Percentiles rank a stretch among this genome's conserved stretches.
Conservation (phyloP, 768 basidiomycete genomes). For the Multifurca ochricompacta region DNA sequence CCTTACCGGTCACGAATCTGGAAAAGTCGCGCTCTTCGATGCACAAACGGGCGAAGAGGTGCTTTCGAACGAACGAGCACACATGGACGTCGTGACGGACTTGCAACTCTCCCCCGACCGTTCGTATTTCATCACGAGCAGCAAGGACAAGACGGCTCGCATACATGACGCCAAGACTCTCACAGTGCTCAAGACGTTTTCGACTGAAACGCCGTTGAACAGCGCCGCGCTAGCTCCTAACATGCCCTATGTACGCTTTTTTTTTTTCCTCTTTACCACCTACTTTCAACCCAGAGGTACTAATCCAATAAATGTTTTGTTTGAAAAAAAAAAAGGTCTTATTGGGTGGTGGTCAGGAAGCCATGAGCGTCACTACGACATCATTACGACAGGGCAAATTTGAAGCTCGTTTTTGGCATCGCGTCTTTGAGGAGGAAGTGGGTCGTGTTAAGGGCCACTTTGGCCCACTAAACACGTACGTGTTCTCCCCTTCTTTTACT, state of each 20-base stretch:
- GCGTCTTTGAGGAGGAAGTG: constrained; percentile 92
- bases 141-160: constrained; percentile 95
- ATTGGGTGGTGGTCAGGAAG: constrained; percentile 95
- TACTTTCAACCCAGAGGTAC: too few species aligned
- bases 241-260: constrained; percentile 65
- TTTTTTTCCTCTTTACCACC: neutral
- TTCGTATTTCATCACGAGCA: constrained; percentile 92
- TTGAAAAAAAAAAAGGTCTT: constrained; percentile 48
- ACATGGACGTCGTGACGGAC: constrained; percentile 83
- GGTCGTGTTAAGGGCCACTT: constrained; percentile 98
- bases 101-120: constrained; percentile 85
- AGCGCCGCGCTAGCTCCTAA: constrained; percentile 81
- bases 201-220: constrained; percentile 92
- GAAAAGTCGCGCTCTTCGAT: constrained; percentile 90
- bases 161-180: constrained; percentile 87
- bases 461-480: constrained; percentile 92
- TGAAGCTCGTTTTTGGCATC: constrained; percentile 98
- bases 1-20: constrained; percentile 94
- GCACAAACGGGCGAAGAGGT: constrained; percentile 81
- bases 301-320: neutral
- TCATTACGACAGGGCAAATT: constrained; percentile 93
- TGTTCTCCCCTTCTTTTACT: constrained; percentile 21
- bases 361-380: constrained; percentile 95
- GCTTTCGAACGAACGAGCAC: constrained; percentile 77
- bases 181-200: constrained; percentile 85